phyloP scores from a whole-genome alignment of 441 rosid species.

The Flueggea neowawraea region DNA sequence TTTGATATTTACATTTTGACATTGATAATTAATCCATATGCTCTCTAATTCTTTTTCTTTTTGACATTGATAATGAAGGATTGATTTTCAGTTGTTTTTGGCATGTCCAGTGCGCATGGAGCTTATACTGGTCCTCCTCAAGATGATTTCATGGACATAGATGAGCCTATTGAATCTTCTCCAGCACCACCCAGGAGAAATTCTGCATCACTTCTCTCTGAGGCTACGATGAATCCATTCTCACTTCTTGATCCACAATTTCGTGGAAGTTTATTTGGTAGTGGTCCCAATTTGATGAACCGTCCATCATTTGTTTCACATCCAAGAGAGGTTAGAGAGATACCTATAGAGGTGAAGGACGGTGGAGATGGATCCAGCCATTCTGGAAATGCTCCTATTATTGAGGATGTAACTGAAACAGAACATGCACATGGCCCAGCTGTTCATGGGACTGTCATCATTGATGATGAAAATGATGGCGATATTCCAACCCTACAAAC shows the following conservation, averaged over 20 bases:
- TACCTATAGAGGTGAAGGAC: constrained; percentile 85
- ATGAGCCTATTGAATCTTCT: constrained; percentile 52
- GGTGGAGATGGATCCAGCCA: constrained; percentile 43
- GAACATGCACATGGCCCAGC: constrained; percentile 39
- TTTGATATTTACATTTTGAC: background rate
- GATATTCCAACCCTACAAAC: constrained; percentile 32
- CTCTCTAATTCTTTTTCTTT: background rate
- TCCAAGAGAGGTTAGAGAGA: constrained; percentile 83
- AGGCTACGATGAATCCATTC: constrained; percentile 35
- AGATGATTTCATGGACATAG: constrained; percentile 85
- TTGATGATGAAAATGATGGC: constrained; percentile 36
- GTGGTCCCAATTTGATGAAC: constrained; percentile 38
- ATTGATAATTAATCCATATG: background rate
- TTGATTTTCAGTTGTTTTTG: constrained; percentile 5
- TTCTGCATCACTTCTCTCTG: constrained; percentile 35
- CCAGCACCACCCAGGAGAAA: constrained; percentile 17
- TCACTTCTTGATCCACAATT: constrained; percentile 30
- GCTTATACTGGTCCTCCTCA: constrained; percentile 36
- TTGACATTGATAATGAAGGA: background rate
- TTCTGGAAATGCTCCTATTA: constrained; percentile 52
- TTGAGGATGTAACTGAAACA: constrained; percentile 80
- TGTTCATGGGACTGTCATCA: constrained; percentile 48
- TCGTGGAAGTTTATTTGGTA: background rate
- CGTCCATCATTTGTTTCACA: constrained; percentile 57
- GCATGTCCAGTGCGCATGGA: constrained; percentile 31